phyloP scores from a whole-genome alignment of 2,329 filamentous ascomycete species.

The Trichoderma brevicompactum region DNA sequence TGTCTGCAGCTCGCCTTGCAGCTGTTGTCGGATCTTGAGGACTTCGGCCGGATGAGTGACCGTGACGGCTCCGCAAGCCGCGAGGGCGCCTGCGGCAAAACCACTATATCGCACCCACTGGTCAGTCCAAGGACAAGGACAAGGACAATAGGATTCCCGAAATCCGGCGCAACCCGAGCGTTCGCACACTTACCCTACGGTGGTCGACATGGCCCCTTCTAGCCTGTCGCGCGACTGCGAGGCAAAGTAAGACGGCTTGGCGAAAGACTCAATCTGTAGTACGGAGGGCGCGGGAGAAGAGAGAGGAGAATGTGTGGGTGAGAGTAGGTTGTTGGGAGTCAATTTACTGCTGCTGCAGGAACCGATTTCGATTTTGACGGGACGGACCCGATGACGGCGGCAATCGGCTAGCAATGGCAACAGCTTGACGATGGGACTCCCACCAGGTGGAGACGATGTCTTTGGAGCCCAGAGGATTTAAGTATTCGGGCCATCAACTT shows the following conservation, averaged over 20 bases:
- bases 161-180: not conserved
- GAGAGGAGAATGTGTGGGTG: not conserved
- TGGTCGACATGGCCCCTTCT: slow-evolving; percentile 28
- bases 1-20: slow-evolving; percentile 91
- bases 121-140: not conserved
- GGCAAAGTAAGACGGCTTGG: slow-evolving; percentile 12
- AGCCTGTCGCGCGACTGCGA: slow-evolving; percentile 20
- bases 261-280: slow-evolving; percentile 1
- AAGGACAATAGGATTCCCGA: not conserved
- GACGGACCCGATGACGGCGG: slow-evolving; percentile 23
- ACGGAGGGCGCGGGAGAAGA: not conserved
- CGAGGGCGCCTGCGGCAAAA: slow-evolving; percentile 94
- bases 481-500: not conserved
- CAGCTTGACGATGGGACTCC: slow-evolving; percentile 4
- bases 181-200: slow-evolving; percentile 26
- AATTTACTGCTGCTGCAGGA: not conserved
- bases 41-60: slow-evolving; percentile 98
- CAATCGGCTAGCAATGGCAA: slow-evolving; percentile 22
- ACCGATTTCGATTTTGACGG: not conserved
- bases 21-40: slow-evolving; percentile 98
- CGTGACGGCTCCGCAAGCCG: slow-evolving; percentile 95
- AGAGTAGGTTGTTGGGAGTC: slow-evolving; percentile 1
- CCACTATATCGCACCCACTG: slow-evolving; percentile 58
- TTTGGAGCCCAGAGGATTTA: not conserved
- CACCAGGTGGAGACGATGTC: slow-evolving; percentile 10